Evolutionary conservation across 768 basidiomycete genomes (phyloP), one percentile per base, ranked within the genome.

Genomic region (Lentinula aciculospora): DNA sequence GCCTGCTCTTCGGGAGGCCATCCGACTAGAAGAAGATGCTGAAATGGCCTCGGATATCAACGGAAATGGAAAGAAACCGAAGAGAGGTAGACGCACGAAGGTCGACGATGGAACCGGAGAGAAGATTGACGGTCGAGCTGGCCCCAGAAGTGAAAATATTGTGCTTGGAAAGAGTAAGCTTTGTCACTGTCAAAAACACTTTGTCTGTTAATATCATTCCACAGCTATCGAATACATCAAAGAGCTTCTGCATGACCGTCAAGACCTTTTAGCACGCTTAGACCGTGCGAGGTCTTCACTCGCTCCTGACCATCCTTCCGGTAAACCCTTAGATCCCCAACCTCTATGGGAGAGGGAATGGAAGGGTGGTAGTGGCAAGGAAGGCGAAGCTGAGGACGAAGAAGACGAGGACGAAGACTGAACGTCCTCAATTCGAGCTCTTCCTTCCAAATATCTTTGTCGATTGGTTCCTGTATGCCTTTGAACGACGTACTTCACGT

Each of bases 111-210:
- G 76, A 17, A 83, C 80, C 4, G 81, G 76, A 3, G 85, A 89
- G 64, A 84, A 83, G 71, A 63, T 81, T 4, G 94, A 95, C 64
- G 93, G 94, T 10, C 76, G 94, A 27, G 89, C 91, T 0, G 94
- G 94, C 1, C 92, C 94, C 6, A 78, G 89, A 65, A 95, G 93
- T 68, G 94, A 96, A 73, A 92, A 92, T 58, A 82, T 95, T 45
- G 93, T 96, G 3, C 71, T 96, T 37, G 81, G 83, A 37, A 94
- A 95, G 72, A 92, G 94, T 95, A 66, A 65, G 91, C 79, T 17
- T 61, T 37, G 53, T 37, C 31, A 47, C 7, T 42, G 37, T 21
- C 13, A 60, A 1, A 17, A 21, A 3, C 36, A 45, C 4, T 13
- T 21, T 58, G 29, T 40, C 15, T 47, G 42, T 27, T 62, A 15